Evolutionary conservation across 75 land plant species (phyloP), one percentile per base, ranked within the genome.

Genomic region (Cupressus sempervirens): DNA sequence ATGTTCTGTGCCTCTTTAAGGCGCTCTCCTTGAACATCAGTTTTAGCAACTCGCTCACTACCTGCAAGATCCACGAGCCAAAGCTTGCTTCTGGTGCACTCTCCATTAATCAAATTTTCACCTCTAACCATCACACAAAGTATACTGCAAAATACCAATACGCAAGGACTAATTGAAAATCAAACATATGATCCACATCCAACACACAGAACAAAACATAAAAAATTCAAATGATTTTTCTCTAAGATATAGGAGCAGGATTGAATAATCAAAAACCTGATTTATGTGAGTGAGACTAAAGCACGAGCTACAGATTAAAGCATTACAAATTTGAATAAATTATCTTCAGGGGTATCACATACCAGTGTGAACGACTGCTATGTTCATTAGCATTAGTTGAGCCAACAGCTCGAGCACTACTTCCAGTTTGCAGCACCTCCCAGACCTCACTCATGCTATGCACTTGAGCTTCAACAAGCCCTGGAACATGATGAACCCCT

Each of bases 291-390:
- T 18, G 20, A 48, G 52, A 48, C 9, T 48, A 48, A 48, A 48
- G 12, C 52, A 48, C 58, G 16, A 54, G 58, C 0, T 54, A 54
- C 23, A 18, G 62, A 56, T 4, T 18, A 56, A 56, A 56, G 20
- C 62, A 56, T 56, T 56, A 56, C 23, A 82, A 45, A 46, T 82
- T 30, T 82, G 18, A 30, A 82, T 34, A 16, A 82, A 14, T 45
- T 30, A 65, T 56, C 77, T 30, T 18, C 26, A 46, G 38, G 81
- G 56, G 80, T 9, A 14, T 30, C 29, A 86, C 87, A 35, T 26
- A 98, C 99, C 99, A 98, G 87, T 98, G 99, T 12, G 99, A 98
- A 86, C 99, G 87, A 88, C 99, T 98, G 88, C 99, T 98, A 82
- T 96, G 98, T 82, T 98, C 97, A 83, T 98, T 98, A 11, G 94